These are phyloP conservation scores for Paecilomyces formosus DNA, from an alignment of 2,329 filamentous ascomycete genomes.

Conservation along the genomic window DNA sequence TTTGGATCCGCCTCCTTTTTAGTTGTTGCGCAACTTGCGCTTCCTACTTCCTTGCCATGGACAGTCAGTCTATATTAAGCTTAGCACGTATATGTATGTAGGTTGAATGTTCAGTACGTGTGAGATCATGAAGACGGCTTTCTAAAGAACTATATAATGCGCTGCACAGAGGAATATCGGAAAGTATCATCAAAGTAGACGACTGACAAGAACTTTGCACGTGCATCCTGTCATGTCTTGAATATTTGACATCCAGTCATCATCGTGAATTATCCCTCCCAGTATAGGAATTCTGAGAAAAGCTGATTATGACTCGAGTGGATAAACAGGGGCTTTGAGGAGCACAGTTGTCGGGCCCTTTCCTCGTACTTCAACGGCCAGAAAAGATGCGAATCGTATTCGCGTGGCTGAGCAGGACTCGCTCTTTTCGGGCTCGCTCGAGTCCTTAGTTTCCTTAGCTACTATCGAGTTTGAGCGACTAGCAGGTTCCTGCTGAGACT, in stretches of 20 bases:
- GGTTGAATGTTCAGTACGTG: neutral
- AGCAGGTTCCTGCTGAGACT: constrained; percentile 5
- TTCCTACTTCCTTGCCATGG: neutral
- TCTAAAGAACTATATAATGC: neutral
- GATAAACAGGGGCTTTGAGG: constrained; percentile 65
- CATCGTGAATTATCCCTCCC: neutral
- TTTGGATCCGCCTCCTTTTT: constrained; percentile 49
- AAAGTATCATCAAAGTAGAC: neutral
- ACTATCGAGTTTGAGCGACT: constrained; percentile 4
- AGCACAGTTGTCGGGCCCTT: constrained; percentile 56
- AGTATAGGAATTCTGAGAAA: neutral
- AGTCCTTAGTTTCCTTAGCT: constrained; percentile 10
- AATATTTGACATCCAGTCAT: neutral
- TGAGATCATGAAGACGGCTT: neutral
- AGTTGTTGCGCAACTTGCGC: too few species aligned
- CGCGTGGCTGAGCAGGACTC: constrained; percentile 31
- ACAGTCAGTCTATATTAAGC: neutral
- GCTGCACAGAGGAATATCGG: neutral
- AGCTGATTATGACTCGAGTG: constrained; percentile 18
- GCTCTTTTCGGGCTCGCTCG: constrained; percentile 15
- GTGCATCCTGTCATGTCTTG: neutral
- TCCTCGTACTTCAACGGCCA: constrained; percentile 66
- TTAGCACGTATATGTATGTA: neutral
- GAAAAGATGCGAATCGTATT: constrained; percentile 68
- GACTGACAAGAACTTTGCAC: neutral